These are phyloP conservation scores for Botrytis elliptica DNA, from an alignment of 2,329 filamentous ascomycete genomes.

Conservation along the genomic window DNA sequence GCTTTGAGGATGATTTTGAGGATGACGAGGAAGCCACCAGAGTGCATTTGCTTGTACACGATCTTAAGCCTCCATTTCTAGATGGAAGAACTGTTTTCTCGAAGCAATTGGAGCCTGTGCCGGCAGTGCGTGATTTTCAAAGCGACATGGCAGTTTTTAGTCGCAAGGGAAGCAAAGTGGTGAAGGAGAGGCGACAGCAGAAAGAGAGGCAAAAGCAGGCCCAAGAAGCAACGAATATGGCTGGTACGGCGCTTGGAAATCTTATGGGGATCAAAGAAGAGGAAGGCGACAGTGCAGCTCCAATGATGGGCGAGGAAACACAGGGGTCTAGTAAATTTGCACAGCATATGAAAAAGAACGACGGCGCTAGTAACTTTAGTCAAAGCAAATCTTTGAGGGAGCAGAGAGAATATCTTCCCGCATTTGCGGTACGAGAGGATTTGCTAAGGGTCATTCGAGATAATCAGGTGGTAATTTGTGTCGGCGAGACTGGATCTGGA, in stretches of 20 bases:
- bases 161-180: slow-evolving; percentile 89
- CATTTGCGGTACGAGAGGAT: slow-evolving; percentile 94
- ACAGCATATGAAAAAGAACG: slow-evolving; percentile 82
- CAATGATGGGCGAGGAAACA: slow-evolving; percentile 68
- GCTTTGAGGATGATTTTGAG: slow-evolving; percentile 77
- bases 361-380: slow-evolving; percentile 87
- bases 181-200: slow-evolving; percentile 87
- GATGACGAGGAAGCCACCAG: slow-evolving; percentile 88
- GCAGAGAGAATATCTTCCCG: slow-evolving; percentile 89
- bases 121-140: slow-evolving; percentile 87
- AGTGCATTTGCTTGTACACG: slow-evolving; percentile 88
- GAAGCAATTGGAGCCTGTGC: slow-evolving; percentile 92
- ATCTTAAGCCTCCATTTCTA: slow-evolving; percentile 89
- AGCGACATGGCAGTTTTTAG: slow-evolving; percentile 99
- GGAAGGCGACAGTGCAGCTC: slow-evolving; percentile 84
- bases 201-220: slow-evolving; percentile 92
- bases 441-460: slow-evolving; percentile 87
- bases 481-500: slow-evolving; percentile 94
- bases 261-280: slow-evolving; percentile 94
- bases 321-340: slow-evolving; percentile 76
- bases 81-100: slow-evolving; percentile 96
- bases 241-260: slow-evolving; percentile 89
- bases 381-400: slow-evolving; percentile 86
- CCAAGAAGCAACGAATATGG: slow-evolving; percentile 89
- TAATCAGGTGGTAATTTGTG: slow-evolving; percentile 95